Evolutionary conservation across 208 protist species (phyloP).

Genomic region (Kentomonas sorsogonicus): DNA sequence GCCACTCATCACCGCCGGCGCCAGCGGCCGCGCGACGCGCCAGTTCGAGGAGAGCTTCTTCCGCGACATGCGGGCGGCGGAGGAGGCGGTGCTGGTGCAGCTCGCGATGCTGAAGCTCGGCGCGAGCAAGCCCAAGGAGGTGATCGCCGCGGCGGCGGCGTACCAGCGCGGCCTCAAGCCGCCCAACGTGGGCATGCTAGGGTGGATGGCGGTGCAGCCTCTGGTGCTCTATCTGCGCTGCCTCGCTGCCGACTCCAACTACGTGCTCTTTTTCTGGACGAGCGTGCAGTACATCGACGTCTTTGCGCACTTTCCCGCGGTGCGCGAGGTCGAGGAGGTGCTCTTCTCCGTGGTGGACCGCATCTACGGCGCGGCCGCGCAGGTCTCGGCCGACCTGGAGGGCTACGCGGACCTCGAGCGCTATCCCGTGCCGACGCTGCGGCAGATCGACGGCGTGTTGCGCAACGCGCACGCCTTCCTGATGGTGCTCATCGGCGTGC

Average conservation of each 20-base stretch:
- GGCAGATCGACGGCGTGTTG: conserved; percentile 43
- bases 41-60: conserved; percentile 65
- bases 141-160: conserved; percentile 57
- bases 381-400: conserved; percentile 42
- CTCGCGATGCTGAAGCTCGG: conserved; percentile 62
- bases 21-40: conserved; percentile 27
- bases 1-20: conserved; percentile 49
- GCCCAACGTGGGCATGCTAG: conserved; percentile 69
- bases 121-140: conserved; percentile 48
- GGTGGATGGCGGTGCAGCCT: conserved; percentile 69
- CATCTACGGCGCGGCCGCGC: conserved; percentile 49
- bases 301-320: conserved; percentile 55
- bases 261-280: conserved; percentile 84
- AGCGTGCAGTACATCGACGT: conserved; percentile 83
- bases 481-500: conserved; percentile 64
- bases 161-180: conserved; percentile 65
- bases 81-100: conserved; percentile 77
- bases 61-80: conserved; percentile 42
- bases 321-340: conserved; percentile 56
- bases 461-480: conserved; percentile 54
- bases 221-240: conserved; percentile 67
- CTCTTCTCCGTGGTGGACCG: conserved; percentile 71
- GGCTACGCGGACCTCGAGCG: conserved; percentile 23
- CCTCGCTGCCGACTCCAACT: conserved; percentile 80
- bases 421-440: conserved; percentile 48